Conservation (phyloP, 495 filamentous ascomycete genomes). For the Daldinia grandis region DNA sequence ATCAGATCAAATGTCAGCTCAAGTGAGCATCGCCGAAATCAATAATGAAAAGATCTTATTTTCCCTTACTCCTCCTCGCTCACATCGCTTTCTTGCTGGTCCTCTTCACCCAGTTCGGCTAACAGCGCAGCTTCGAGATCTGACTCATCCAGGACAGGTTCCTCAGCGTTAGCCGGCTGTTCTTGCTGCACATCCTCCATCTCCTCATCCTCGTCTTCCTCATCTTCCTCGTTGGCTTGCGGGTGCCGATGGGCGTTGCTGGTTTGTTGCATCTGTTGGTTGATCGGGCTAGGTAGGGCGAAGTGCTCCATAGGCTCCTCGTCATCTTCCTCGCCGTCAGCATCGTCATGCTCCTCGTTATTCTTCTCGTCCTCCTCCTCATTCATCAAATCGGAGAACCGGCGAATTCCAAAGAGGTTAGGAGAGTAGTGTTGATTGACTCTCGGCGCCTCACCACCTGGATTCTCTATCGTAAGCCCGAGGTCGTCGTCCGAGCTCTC, state of each 20-base stretch:
- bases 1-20: slow-evolving; percentile 1
- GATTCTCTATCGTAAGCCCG: slow-evolving; percentile 57
- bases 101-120: slow-evolving; percentile 45
- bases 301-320: slow-evolving; percentile 45
- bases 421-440: slow-evolving; percentile 47
- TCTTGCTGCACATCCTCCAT: slow-evolving; percentile 44
- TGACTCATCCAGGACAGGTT: slow-evolving; percentile 38
- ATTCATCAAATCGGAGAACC: slow-evolving; percentile 53
- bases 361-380: slow-evolving; percentile 41
- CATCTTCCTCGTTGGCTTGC: slow-evolving; percentile 17
- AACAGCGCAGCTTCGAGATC: slow-evolving; percentile 54
- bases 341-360: slow-evolving; percentile 45
- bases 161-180: slow-evolving; percentile 28
- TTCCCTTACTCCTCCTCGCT: slow-evolving; percentile 49
- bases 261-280: slow-evolving; percentile 37
- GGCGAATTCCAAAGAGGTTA: slow-evolving; percentile 48
- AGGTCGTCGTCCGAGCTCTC: slow-evolving; percentile 57
- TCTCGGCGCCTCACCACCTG: slow-evolving; percentile 48
- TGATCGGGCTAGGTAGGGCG: slow-evolving; percentile 49
- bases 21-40: not conserved
- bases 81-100: slow-evolving; percentile 49
- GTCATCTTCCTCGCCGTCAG: slow-evolving; percentile 49
- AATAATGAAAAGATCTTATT: not conserved
- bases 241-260: slow-evolving; percentile 16
- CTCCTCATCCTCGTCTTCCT: slow-evolving; percentile 37